A percentile compares a stretch with the other conserved stretches of the same genome.
These are phyloP conservation scores for Aureoboletus auriporus DNA, from an alignment of 768 basidiomycete genomes.

Conservation along the genomic window DNA sequence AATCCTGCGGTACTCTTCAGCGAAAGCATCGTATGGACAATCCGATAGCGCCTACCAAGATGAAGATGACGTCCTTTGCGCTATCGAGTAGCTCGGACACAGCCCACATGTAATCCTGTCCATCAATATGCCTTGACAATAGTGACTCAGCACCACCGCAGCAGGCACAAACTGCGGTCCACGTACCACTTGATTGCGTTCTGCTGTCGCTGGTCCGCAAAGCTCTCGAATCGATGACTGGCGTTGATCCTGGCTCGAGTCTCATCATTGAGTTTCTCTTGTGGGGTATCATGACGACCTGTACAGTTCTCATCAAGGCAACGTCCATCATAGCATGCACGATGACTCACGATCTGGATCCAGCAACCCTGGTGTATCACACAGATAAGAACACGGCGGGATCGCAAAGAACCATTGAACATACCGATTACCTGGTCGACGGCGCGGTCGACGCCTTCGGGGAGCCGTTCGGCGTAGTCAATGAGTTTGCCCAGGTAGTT, in stretches of 20 bases:
- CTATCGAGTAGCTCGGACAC: slow-evolving; percentile 84
- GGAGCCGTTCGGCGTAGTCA: slow-evolving; percentile 33
- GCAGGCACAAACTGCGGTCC: background rate
- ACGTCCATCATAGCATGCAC: background rate
- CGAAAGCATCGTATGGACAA: background rate
- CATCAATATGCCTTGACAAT: slow-evolving; percentile 73
- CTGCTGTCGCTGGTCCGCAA: slow-evolving; percentile 64
- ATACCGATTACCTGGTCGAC: slow-evolving; percentile 34
- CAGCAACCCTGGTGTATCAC: slow-evolving; percentile 26
- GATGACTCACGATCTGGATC: slow-evolving; percentile 30
- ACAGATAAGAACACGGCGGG: background rate
- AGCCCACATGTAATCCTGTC: slow-evolving; percentile 97
- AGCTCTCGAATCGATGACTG: slow-evolving; percentile 80
- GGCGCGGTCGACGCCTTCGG: slow-evolving; percentile 36
- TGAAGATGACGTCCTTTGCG: slow-evolving; percentile 83
- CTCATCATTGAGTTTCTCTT: slow-evolving; percentile 68
- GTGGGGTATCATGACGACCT: slow-evolving; percentile 71
- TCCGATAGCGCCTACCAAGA: slow-evolving; percentile 48
- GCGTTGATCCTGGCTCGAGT: slow-evolving; percentile 72
- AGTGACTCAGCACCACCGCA: background rate
- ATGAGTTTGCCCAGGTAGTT: slow-evolving; percentile 38
- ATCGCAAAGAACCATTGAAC: slow-evolving; percentile 1
- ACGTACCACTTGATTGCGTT: slow-evolving; percentile 82
- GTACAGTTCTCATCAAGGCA: background rate
- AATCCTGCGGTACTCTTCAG: slow-evolving; percentile 46